Conservation (phyloP, 2,329 filamentous ascomycete species). For the Pseudogymnoascus sp. region DNA sequence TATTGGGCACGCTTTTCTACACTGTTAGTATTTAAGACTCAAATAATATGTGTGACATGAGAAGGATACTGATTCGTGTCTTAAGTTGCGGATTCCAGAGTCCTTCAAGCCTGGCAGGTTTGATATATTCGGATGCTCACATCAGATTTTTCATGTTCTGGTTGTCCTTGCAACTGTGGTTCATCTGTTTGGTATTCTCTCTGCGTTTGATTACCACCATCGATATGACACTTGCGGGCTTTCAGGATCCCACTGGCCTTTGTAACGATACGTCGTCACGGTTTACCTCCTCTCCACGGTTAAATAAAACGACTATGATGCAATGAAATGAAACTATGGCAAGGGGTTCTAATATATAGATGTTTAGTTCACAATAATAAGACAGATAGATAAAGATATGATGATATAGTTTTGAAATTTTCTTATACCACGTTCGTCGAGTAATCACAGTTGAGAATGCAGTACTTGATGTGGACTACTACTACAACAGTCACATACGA, state of each 20-base stretch:
- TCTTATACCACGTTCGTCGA: too few species aligned
- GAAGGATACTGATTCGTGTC: not conserved
- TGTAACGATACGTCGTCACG: not conserved
- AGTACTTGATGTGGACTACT: too few species aligned
- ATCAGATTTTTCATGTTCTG: conserved; percentile 23
- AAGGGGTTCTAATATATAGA: not conserved
- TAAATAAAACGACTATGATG: not conserved
- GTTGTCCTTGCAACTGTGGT: conserved; percentile 14
- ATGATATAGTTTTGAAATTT: too few species aligned
- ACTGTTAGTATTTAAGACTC: not conserved
- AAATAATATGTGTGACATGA: not conserved
- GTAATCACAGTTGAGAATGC: too few species aligned
- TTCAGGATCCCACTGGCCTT: not conserved
- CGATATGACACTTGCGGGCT: not conserved
- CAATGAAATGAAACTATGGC: not conserved
- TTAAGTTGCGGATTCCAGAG: conserved; percentile 18
- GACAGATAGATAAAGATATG: not conserved
- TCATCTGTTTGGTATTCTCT: conserved; percentile 15
- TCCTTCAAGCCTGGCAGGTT: conserved; percentile 16
- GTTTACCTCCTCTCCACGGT: not conserved
- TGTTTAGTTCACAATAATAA: not conserved
- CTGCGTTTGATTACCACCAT: conserved; percentile 14
- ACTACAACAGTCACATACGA: too few species aligned
- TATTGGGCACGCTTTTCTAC: conserved; percentile 15
- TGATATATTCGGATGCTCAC: conserved; percentile 19